Evolutionary conservation across 768 basidiomycete species (phyloP).

Genomic region (Jaapia argillacea): DNA sequence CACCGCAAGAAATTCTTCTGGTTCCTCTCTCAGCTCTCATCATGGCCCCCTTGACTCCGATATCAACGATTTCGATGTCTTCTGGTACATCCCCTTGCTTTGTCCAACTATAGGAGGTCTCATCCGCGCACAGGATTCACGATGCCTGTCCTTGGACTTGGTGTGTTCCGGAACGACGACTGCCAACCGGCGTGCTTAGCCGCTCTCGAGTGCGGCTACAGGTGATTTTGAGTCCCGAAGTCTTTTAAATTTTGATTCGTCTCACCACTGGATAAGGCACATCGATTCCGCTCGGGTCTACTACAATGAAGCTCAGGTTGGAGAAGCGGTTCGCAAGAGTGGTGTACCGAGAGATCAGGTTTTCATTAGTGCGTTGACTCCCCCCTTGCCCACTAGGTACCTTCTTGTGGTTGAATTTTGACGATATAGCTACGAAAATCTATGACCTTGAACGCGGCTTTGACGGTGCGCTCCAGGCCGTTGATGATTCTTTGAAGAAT

Average conservation of each 20-base stretch:
- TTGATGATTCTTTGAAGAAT: slow-evolving; percentile 50
- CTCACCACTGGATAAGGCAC: slow-evolving; percentile 35
- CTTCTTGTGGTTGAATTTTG: not conserved
- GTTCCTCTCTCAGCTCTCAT: not conserved
- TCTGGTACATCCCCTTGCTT: slow-evolving; percentile 20
- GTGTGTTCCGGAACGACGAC: slow-evolving; percentile 57
- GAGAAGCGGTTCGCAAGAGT: slow-evolving; percentile 45
- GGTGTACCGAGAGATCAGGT: slow-evolving; percentile 46
- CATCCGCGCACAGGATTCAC: slow-evolving; percentile 28
- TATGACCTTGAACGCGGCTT: slow-evolving; percentile 15
- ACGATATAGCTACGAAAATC: not conserved
- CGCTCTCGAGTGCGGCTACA: slow-evolving; percentile 59
- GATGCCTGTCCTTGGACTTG: slow-evolving; percentile 63
- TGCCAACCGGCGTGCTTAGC: slow-evolving; percentile 44
- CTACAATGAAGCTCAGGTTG: slow-evolving; percentile 53
- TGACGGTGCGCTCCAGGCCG: slow-evolving; percentile 25
- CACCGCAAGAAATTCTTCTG: too few relatives aligned
- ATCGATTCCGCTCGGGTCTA: slow-evolving; percentile 69
- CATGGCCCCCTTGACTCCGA: slow-evolving; percentile 16
- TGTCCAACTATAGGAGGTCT: not conserved
- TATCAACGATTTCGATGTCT: slow-evolving; percentile 22
- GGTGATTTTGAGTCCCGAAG: slow-evolving; percentile 15
- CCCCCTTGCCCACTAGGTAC: not conserved
- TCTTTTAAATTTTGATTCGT: not conserved
- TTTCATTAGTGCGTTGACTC: slow-evolving; percentile 53